Percentiles rank a stretch among this genome's conserved stretches.
phyloP scores from a whole-genome alignment of 176 grass and related monocot species.

The Triticum turgidum region DNA sequence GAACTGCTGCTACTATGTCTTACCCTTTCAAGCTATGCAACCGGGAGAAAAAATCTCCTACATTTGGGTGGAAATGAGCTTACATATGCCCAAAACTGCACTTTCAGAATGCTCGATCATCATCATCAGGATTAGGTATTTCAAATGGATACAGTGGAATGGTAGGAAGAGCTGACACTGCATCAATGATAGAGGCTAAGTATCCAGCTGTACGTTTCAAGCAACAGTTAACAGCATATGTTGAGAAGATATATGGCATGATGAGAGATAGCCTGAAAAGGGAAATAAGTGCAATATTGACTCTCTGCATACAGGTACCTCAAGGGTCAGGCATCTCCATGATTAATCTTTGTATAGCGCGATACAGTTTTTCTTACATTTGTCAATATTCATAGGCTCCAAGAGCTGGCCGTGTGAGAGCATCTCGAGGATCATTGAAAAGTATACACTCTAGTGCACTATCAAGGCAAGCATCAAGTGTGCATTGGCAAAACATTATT shows the following conservation, averaged over 20 bases:
- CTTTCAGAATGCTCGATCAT: constrained; percentile 62
- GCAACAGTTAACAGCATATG: constrained; percentile 87
- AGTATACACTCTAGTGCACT: constrained; percentile 59
- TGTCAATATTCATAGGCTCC: constrained; percentile 62
- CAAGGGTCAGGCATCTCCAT: constrained; percentile 10
- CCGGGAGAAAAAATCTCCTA: background rate
- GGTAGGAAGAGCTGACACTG: constrained; percentile 49
- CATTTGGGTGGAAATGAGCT: background rate
- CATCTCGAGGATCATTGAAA: constrained; percentile 74
- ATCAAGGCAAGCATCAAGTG: constrained; percentile 72
- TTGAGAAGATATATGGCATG: constrained; percentile 94
- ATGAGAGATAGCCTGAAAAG: constrained; percentile 90
- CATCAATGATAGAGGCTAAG: constrained; percentile 76
- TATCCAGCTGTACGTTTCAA: constrained; percentile 92
- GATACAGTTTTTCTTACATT: background rate
- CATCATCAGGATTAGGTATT: constrained; percentile 62
- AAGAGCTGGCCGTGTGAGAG: constrained; percentile 60
- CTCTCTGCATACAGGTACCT: constrained; percentile 84
- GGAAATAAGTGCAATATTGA: constrained; percentile 80
- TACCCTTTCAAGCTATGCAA: background rate
- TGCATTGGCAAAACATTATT: constrained; percentile 82
- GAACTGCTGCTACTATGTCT: background rate
- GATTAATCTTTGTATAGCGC: background rate
- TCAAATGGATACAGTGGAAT: constrained; percentile 93
- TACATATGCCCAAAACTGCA: background rate